Base-by-base conservation (phyloP, 768 basidiomycete species). In the Cyclocybe cylindracea region DNA sequence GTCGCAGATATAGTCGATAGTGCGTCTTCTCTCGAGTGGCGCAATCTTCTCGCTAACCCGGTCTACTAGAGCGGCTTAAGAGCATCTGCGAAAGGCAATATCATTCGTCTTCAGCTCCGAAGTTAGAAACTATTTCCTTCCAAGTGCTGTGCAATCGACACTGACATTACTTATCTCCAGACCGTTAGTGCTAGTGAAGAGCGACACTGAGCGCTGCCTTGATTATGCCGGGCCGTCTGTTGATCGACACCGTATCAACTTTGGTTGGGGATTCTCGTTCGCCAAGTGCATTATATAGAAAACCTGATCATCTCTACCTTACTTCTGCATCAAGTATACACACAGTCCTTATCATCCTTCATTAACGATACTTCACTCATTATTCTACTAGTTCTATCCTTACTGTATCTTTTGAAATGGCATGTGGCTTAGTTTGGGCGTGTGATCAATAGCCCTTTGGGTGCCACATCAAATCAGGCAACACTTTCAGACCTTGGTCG, bases 1-100 rank as follows among this genome's bases (percentile, higher is more conserved):
- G 69, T 70, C 31, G 43, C 61, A 42, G 70, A 73, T 39, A 66
- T 71, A 14, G 55, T 69, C 14, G 53, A 56, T 10, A 49, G 70
- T 71, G 47, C 46, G 63, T 61, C 18, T 18, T 31, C 16, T 8
- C 3, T 38, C 9, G 18, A 35, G n/a, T 10, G 14, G 10, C 13
- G 49, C 39, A 10, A 34, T 6, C 10, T 39, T 24, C 46, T 53
- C 24, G 24, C 24, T 24, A 2, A 24, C 24, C 24, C 5, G 24
- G 5, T 24, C 24, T 24, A 24, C 24, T 24, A 24, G 24, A 24
- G 5, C 24, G 24, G 24, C 24, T 24, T 5, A 24, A 24, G 24
- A 24, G 24, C 24, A 24, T 24, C 24, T 24, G 24, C 24, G 24
- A 24, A 24, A 24, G 24, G 24, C 24, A 24, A 24, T 24, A 24